Percentiles rank a stretch among this genome's conserved stretches.
Evolutionary conservation across 2,329 filamentous ascomycete genomes (phyloP).

Genomic region (Didymella sp.): DNA sequence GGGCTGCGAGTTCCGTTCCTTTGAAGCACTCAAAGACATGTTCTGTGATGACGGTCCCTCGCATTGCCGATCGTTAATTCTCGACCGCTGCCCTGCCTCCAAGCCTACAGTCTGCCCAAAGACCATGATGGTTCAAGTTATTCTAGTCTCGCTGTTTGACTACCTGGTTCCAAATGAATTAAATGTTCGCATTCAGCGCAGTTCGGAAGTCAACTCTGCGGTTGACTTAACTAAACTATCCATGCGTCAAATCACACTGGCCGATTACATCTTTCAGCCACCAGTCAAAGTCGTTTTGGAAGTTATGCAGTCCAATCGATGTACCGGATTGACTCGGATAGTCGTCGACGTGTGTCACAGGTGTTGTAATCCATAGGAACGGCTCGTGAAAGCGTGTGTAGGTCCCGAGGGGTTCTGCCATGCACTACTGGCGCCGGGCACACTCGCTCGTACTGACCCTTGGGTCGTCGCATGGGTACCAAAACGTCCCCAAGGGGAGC

Average conservation of each 20-base stretch:
- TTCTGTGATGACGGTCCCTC: not conserved
- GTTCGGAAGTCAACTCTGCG: not conserved
- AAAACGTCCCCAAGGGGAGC: not conserved
- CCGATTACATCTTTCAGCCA: not conserved
- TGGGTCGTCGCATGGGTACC: not conserved
- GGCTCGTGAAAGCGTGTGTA: not conserved
- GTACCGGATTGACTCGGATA: not conserved
- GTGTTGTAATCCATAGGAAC: not conserved
- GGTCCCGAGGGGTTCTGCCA: not conserved
- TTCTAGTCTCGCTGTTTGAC: not conserved
- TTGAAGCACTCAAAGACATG: not conserved
- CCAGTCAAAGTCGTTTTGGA: not conserved
- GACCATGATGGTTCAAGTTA: not conserved
- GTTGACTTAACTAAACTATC: not conserved
- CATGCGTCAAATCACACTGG: not conserved
- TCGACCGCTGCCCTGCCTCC: not conserved
- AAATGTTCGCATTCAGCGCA: not conserved
- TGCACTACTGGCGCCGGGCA: not conserved
- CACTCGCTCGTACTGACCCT: not conserved
- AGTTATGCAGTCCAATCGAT: not conserved
- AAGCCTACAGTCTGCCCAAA: not conserved
- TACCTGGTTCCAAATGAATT: not conserved
- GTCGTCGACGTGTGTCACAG: not conserved
- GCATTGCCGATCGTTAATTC: not conserved
- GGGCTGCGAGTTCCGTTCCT: not conserved